Conservation (phyloP, 2,329 filamentous ascomycete genomes). For the Pseudogymnoascus sp. region DNA sequence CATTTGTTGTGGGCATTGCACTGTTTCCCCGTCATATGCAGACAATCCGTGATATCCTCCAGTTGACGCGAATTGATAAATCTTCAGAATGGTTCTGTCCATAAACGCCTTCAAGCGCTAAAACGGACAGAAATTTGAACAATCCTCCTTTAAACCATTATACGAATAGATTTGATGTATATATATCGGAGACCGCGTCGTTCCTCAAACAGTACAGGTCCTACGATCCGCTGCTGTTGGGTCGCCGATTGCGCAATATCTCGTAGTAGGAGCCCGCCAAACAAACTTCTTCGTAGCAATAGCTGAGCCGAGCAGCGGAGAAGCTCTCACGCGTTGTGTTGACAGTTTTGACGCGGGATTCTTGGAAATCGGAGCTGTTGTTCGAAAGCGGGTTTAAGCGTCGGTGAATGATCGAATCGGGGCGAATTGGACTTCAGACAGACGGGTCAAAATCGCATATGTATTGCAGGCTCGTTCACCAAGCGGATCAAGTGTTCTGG, state of each 20-base stretch:
- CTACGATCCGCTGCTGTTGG: not conserved
- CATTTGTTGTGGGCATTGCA: constrained; percentile 26
- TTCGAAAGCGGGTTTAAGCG: not conserved
- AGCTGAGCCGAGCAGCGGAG: not conserved
- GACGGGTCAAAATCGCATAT: not conserved
- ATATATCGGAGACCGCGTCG: not conserved
- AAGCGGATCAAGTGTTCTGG: not conserved
- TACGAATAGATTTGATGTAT: not conserved
- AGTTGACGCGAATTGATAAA: not conserved
- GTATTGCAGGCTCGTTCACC: not conserved
- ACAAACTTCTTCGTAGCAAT: not conserved
- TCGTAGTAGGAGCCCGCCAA: not conserved
- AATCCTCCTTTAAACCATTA: not conserved
- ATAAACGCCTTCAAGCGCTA: not conserved
- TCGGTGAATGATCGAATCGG: not conserved
- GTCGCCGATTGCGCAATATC: not conserved
- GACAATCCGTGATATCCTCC: not conserved
- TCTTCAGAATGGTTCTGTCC: not conserved
- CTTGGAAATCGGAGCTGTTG: not conserved
- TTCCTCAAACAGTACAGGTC: not conserved
- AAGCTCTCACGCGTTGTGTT: not conserved
- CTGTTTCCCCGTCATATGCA: not conserved
- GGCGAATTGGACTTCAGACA: not conserved
- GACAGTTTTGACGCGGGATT: not conserved
- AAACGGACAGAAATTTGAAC: not conserved